phyloP scores from a whole-genome alignment of 768 basidiomycete genomes.

The Melanogaster broomeanus region DNA sequence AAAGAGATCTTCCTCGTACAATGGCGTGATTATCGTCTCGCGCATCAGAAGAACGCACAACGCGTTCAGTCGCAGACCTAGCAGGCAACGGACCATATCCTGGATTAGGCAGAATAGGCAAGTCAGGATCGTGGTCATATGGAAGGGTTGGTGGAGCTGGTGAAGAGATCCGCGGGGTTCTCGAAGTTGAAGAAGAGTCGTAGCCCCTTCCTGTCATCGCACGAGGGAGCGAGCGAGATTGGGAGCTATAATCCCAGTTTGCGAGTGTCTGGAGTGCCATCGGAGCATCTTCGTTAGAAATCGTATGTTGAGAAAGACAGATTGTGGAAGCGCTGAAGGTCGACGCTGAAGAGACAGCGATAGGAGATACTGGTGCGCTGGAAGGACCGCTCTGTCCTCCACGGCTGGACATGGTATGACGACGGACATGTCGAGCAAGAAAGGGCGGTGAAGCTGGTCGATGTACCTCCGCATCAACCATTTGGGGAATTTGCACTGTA shows the following conservation, averaged over 20 bases:
- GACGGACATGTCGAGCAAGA: conserved; percentile 33
- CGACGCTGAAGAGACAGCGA: conserved; percentile 27
- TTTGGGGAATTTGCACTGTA: conserved; percentile 24
- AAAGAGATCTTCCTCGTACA: conserved; percentile 33
- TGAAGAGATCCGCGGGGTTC: conserved; percentile 25
- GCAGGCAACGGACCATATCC: conserved; percentile 22
- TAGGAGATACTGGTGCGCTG: conserved; percentile 35
- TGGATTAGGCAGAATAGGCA: conserved; percentile 22
- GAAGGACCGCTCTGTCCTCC: conserved; percentile 28
- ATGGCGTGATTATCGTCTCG: conserved; percentile 30
- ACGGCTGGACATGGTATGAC: conserved; percentile 34
- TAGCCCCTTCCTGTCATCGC: conserved; percentile 10
- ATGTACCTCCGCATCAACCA: conserved; percentile 13
- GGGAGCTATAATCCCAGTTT: conserved; percentile 20
- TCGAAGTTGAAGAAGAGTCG: conserved; percentile 15
- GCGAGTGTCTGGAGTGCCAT: conserved; percentile 11
- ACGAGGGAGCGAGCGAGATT: conserved; percentile 20
- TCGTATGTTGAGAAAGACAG: conserved; percentile 17
- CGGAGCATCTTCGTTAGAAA: conserved; percentile 21
- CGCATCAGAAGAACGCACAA: conserved; percentile 28
- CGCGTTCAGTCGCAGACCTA: conserved; percentile 34
- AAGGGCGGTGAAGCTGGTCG: conserved; percentile 36
- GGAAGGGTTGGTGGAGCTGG: conserved; percentile 16
- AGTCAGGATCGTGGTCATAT: conserved; percentile 31
- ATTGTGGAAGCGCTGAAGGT: conserved; percentile 26